Conservation (phyloP, 208 protist genomes). For the Herpetomonas tarakana region DNA sequence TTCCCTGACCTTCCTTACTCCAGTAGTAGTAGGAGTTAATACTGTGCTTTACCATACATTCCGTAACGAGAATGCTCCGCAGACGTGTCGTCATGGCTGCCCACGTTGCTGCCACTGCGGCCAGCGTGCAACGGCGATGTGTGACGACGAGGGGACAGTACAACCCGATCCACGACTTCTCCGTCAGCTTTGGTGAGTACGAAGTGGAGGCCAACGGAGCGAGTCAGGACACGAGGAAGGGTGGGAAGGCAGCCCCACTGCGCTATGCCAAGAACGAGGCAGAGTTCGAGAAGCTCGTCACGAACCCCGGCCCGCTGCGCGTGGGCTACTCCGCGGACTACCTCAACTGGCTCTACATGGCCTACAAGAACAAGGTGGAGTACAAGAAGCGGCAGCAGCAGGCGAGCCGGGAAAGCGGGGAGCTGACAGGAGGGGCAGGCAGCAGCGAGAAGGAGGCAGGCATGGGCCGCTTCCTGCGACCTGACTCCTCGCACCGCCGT, state of each 20-base stretch:
- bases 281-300: conserved; percentile 67
- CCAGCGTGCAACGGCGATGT: too few species aligned
- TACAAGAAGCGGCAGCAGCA: conserved; percentile 38
- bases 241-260: too few species aligned
- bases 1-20: too few species aligned
- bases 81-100: neutral
- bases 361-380: conserved; percentile 60
- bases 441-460: conserved; percentile 12
- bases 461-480: conserved; percentile 52
- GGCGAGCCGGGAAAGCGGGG: conserved; percentile 10
- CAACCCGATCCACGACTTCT: conserved; percentile 84
- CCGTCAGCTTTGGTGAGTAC: conserved; percentile 24
- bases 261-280: conserved; percentile 27
- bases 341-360: conserved; percentile 83
- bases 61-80: conserved; percentile 8
- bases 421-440: neutral
- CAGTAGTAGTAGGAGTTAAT: too few species aligned
- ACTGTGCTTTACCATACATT: too few species aligned
- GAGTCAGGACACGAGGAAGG: too few species aligned
- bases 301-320: conserved; percentile 82
- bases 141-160: conserved; percentile 78
- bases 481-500: conserved; percentile 55
- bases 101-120: too few species aligned
- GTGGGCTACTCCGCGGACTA: conserved; percentile 81
- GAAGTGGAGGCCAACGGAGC: neutral